phyloP scores from a whole-genome alignment of 768 basidiomycete species.

The Lactarius sanguifluus region DNA sequence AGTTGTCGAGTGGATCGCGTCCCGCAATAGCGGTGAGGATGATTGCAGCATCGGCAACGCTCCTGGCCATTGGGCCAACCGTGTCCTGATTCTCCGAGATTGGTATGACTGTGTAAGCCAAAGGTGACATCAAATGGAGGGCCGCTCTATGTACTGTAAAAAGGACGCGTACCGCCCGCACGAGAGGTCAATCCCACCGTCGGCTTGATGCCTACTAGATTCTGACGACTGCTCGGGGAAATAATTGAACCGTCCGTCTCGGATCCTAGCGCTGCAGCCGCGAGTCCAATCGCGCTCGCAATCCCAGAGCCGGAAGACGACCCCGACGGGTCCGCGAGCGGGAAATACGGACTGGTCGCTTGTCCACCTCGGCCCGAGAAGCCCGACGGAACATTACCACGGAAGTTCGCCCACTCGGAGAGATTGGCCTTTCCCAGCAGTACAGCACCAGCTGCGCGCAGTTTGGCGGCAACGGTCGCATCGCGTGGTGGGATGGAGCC shows the following conservation, averaged over 20 bases:
- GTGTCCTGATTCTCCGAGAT: constrained; percentile 59
- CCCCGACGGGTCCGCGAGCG: constrained; percentile 43
- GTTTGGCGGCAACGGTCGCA: constrained; percentile 36
- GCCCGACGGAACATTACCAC: constrained; percentile 42
- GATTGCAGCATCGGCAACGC: constrained; percentile 53
- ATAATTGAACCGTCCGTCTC: constrained; percentile 53
- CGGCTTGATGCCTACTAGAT: constrained; percentile 59
- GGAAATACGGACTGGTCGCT: constrained; percentile 43
- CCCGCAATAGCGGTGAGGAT: constrained; percentile 52
- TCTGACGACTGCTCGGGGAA: constrained; percentile 50
- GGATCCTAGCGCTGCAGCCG: constrained; percentile 45
- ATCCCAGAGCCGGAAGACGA: constrained; percentile 47
- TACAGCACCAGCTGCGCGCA: constrained; percentile 40
- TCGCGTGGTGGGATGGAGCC: constrained; percentile 39
- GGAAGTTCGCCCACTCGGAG: constrained; percentile 45
- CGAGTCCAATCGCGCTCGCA: constrained; percentile 44
- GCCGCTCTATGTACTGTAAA: constrained; percentile 7
- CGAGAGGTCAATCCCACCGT: constrained; percentile 60
- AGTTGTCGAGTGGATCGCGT: constrained; percentile 44
- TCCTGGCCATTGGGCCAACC: constrained; percentile 56
- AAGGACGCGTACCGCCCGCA: constrained; percentile 47
- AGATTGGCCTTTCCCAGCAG: constrained; percentile 45
- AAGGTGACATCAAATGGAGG: neutral
- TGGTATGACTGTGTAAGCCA: constrained; percentile 41
- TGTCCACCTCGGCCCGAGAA: constrained; percentile 52